These are phyloP conservation scores for Schizophyllum amplum DNA, from an alignment of 1,284 basidiomycete species.

Conservation along the genomic window DNA sequence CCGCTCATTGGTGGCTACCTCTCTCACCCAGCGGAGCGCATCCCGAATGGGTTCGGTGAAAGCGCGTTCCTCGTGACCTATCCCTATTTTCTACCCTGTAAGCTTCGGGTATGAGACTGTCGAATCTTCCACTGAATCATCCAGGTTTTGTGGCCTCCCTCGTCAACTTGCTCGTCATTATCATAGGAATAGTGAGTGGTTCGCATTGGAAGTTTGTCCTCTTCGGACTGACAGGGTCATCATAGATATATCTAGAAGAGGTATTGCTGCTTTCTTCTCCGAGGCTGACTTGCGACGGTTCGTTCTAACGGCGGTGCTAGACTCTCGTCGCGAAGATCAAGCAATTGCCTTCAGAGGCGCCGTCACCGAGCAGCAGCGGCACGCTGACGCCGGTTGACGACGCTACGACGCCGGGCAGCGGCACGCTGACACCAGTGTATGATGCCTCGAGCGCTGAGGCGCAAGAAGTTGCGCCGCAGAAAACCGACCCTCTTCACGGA, in stretches of 20 bases:
- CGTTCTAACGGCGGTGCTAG: too few relatives aligned
- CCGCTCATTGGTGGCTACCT: conserved; percentile 66
- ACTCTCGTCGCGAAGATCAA: not conserved
- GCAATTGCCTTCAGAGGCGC: not conserved
- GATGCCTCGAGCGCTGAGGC: not conserved
- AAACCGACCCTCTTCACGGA: not conserved
- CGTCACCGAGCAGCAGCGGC: not conserved
- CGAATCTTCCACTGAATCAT: not conserved
- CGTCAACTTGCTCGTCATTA: not conserved
- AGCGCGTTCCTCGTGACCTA: conserved; percentile 56
- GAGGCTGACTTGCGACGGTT: too few relatives aligned
- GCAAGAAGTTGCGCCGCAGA: not conserved
- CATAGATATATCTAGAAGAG: not conserved
- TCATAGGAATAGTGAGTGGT: not conserved
- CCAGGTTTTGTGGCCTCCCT: not conserved
- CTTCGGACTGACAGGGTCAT: too few relatives aligned
- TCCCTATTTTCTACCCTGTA: conserved; percentile 70
- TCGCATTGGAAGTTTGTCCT: too few relatives aligned
- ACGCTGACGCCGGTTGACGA: not conserved
- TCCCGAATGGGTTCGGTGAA: conserved; percentile 53
- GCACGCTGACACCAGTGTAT: too few relatives aligned
- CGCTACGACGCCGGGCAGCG: not conserved
- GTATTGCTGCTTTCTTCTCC: too few relatives aligned
- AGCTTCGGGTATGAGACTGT: not conserved
- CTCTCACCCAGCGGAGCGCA: conserved; percentile 61